Conservation (phyloP, 345 rosid species). For the Ricinus communis region DNA sequence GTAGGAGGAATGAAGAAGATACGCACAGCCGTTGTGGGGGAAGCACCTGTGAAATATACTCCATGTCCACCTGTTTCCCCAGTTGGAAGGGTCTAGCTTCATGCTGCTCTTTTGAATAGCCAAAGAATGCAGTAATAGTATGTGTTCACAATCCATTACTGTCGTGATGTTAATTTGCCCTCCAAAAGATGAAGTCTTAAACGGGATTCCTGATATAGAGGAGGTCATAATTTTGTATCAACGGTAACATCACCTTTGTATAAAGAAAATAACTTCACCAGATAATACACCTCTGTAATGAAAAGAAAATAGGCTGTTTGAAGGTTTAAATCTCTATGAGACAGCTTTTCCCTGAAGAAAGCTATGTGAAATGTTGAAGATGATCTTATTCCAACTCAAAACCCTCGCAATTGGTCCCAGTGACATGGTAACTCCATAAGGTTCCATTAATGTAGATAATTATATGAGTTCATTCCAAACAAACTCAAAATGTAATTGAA, state of each 20-base stretch:
- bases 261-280: conserved; percentile 13
- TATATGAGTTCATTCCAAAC: too few species aligned
- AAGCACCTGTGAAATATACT: conserved; percentile 47
- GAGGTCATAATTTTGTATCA: conserved; percentile 4
- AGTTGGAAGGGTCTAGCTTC: conserved; percentile 63
- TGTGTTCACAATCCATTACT: background rate
- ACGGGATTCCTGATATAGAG: background rate
- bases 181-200: background rate
- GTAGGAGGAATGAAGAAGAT: conserved; percentile 23
- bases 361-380: background rate
- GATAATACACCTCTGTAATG: background rate
- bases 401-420: background rate
- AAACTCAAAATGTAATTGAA: too few species aligned
- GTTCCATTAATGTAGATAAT: too few species aligned
- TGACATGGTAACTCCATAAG: too few species aligned
- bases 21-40: background rate
- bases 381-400: background rate
- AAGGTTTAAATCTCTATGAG: background rate
- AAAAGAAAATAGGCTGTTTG: background rate
- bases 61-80: conserved; percentile 82
- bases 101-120: background rate
- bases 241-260: conserved; percentile 12
- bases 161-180: background rate
- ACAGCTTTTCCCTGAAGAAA: background rate
- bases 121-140: background rate